Base-by-base conservation (phyloP, 257 asterid genomes). In the Gardenia jasminoides region DNA sequence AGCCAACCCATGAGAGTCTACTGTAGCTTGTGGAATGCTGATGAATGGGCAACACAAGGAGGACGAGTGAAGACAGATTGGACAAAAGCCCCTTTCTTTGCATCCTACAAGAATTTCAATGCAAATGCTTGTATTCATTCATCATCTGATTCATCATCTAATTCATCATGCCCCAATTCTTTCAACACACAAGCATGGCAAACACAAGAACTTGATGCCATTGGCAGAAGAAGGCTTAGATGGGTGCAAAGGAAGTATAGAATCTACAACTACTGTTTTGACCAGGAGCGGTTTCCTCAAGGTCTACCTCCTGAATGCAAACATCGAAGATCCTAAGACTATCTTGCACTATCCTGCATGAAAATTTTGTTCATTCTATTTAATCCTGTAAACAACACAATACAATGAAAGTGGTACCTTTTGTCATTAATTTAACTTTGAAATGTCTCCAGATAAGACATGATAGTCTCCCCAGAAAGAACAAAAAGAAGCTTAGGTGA, bases 1-100 rank as follows among this genome's bases (percentile, higher is more conserved):
- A 85, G 4, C 76, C 83, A 86, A 73, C 81, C 88, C 8, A 89
- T 89, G 93, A 80, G 84, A 50, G 85, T 89, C 7, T 71, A 79
- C 77, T 82, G 90, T 87, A 89, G 93, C 88, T 58, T 87, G 36
- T 89, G 93, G 91, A 86, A 87, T 10, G 92, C 92, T 0, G 92
- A 88, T 13, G 90, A 87, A 3, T 88, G 90, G 90, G 92, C 89
- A 5, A 89, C 90, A 12, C 93, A 86, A 41, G 93, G 91, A 9
- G 93, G 91, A 5, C 81, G 83, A 3, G 82, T 89, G 4, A 89
- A 89, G 82, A 89, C 93, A 4, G 88, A 89, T 62, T 89, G 90
- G 89, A 50, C 89, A 20, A 67, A 80, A 31, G 89, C 89, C 56
- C 93, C 93, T 8, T 88, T 90, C 64, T 47, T 72, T 1, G 92